A percentile compares a stretch with the other conserved stretches of the same genome.
Conservation (phyloP, 192 early-diverging fungal species). For the Umbelopsis vinacea region DNA sequence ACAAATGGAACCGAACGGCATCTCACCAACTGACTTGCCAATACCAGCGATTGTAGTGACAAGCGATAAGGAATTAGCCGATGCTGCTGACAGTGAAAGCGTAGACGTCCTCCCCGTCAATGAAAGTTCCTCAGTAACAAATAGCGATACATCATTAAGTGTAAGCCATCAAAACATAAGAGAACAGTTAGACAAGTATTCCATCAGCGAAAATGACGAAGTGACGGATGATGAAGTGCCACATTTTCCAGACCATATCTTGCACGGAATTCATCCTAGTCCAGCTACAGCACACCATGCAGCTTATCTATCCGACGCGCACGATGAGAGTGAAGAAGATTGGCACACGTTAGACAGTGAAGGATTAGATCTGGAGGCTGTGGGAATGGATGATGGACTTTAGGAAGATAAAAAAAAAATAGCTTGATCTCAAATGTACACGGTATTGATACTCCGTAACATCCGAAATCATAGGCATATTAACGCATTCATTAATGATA, state of each 20-base stretch:
- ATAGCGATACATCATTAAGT: no score
- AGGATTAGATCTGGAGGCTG: not conserved
- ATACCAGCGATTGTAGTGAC: no score
- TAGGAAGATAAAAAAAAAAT: no score
- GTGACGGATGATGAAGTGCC: not conserved
- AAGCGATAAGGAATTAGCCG: no score
- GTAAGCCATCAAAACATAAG: not conserved
- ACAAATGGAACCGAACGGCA: no score
- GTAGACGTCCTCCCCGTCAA: no score
- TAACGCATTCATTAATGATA: no score
- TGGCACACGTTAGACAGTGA: not conserved
- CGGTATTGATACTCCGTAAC: not conserved
- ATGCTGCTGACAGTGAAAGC: no score
- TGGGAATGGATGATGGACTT: not conserved
- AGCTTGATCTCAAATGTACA: not conserved
- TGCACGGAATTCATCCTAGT: not conserved
- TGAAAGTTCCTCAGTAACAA: no score
- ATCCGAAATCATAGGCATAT: no score
- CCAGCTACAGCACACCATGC: no score
- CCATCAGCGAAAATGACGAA: not conserved
- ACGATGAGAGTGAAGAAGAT: not conserved
- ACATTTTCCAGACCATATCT: not conserved
- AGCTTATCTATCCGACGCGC: not conserved
- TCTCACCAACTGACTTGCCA: no score
- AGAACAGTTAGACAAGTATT: not conserved